phyloP scores from a whole-genome alignment of 305 asterid genomes.

The Rubia peregrina region DNA sequence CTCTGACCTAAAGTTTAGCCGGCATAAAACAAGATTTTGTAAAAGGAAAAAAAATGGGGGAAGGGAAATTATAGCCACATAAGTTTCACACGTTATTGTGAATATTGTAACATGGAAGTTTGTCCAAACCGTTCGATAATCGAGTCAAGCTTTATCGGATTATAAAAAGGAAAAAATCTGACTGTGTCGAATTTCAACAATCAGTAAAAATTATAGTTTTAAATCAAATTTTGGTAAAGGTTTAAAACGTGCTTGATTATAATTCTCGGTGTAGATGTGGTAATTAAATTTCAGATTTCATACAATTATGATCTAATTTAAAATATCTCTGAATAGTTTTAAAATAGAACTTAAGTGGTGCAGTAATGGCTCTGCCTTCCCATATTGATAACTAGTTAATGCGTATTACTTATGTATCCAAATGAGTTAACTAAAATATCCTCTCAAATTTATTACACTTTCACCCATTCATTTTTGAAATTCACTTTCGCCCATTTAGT shows the following conservation, averaged over 20 bases:
- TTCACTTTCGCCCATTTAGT: no score
- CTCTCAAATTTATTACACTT: no score
- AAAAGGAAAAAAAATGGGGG: no score
- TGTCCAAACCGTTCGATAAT: not conserved
- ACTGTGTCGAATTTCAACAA: not conserved
- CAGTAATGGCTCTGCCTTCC: not conserved
- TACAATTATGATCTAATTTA: no score
- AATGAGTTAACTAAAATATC: no score
- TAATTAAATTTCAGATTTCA: not conserved
- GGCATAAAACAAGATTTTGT: no score
- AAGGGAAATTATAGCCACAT: no score
- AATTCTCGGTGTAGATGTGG: not conserved
- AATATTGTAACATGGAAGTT: not conserved
- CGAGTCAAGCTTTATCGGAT: not conserved
- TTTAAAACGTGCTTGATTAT: not conserved
- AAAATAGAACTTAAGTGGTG: not conserved
- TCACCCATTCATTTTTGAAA: no score
- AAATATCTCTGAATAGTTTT: not conserved
- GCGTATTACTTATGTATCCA: no score
- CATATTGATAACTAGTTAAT: not conserved
- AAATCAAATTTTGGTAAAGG: not conserved
- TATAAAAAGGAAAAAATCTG: no score
- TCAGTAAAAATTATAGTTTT: no score
- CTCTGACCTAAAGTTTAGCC: no score
- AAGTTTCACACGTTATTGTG: not conserved